Evolutionary conservation across 495 filamentous ascomycete species (phyloP).

Genomic region (Penicillium longicatenatum): DNA sequence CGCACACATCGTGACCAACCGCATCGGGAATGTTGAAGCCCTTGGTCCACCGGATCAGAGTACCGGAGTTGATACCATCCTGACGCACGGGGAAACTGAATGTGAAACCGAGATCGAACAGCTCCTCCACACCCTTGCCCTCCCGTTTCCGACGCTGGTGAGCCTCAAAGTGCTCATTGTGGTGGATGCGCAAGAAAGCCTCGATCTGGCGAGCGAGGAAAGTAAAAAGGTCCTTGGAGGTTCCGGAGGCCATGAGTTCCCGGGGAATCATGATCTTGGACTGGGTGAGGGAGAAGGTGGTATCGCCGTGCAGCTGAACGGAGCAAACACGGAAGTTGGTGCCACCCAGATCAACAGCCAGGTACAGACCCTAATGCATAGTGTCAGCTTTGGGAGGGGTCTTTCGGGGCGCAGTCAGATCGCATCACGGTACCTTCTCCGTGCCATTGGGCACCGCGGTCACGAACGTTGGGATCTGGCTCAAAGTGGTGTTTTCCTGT

Average conservation of each 20-base stretch:
- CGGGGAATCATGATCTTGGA: constrained; percentile 89
- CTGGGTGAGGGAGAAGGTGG: constrained; percentile 87
- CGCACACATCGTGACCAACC: constrained; percentile 91
- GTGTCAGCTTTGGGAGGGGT: neutral
- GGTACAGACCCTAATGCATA: constrained; percentile 73
- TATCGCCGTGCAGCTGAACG: constrained; percentile 86
- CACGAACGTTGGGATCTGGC: constrained; percentile 96
- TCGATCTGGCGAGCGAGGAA: constrained; percentile 94
- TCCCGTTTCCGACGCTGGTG: constrained; percentile 62
- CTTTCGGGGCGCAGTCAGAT: neutral
- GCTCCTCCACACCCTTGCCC: constrained; percentile 62
- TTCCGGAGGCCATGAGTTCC: constrained; percentile 87
- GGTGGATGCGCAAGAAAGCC: constrained; percentile 80
- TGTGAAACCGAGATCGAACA: constrained; percentile 93
- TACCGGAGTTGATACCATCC: constrained; percentile 88
- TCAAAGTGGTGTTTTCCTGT: constrained; percentile 76
- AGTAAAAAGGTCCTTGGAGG: constrained; percentile 82
- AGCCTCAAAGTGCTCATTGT: constrained; percentile 82
- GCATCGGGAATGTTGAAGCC: constrained; percentile 95
- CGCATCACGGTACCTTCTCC: constrained; percentile 63
- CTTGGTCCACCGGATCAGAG: constrained; percentile 95
- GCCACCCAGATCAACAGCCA: constrained; percentile 94
- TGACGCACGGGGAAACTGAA: constrained; percentile 98
- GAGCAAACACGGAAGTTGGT: constrained; percentile 99
- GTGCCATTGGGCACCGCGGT: constrained; percentile 96